Conservation (phyloP, 73 alveolate species). For the Effrenium voratum region DNA sequence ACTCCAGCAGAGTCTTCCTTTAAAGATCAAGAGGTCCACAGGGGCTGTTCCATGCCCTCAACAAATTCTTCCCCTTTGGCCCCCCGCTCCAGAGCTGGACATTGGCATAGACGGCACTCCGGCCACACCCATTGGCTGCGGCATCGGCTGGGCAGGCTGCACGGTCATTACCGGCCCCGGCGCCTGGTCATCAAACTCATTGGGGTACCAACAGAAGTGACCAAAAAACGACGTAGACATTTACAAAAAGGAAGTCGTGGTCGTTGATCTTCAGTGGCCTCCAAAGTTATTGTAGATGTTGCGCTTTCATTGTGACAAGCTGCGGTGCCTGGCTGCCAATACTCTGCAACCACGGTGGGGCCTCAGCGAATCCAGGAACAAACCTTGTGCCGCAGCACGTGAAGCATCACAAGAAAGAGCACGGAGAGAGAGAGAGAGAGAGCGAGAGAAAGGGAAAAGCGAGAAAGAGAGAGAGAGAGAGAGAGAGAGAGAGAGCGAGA, state of each 20-base stretch:
- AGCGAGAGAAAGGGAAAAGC: too few relatives aligned
- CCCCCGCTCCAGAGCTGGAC: neutral
- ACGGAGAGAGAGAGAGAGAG: too few relatives aligned
- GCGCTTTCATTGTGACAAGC: neutral
- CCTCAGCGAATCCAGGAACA: neutral
- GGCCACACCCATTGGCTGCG: neutral
- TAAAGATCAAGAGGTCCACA: neutral
- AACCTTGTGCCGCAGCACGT: too few relatives aligned
- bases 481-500: too few relatives aligned
- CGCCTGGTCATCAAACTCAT: neutral
- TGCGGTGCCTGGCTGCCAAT: conserved; percentile 38
- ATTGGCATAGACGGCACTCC: neutral
- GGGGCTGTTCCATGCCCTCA: neutral
- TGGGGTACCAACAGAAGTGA: neutral
- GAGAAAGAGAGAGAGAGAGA: too few relatives aligned
- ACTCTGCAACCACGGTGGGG: conserved; percentile 56
- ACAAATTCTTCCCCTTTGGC: neutral
- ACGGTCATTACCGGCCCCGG: neutral
- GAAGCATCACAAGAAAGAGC: too few relatives aligned
- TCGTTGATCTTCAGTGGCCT: neutral
- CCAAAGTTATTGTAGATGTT: neutral
- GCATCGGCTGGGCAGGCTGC: neutral
- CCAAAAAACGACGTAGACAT: neutral
- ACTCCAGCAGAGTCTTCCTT: neutral
- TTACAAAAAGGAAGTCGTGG: neutral